Evolutionary conservation across 345 rosid genomes (phyloP).

Genomic region (Salix suchowensis): DNA sequence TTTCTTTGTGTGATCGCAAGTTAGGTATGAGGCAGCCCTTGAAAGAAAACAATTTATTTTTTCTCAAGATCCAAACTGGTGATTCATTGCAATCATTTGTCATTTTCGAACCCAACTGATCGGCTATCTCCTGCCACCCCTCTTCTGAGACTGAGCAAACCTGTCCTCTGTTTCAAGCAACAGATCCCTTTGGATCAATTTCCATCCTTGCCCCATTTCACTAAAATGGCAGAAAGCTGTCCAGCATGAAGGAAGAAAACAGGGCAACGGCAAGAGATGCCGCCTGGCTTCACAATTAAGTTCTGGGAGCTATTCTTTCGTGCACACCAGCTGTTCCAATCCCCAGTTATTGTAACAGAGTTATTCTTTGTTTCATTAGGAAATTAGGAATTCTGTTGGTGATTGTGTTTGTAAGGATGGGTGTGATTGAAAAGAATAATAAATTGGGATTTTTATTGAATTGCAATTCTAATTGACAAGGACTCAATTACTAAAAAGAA

Average conservation of each 20-base stretch:
- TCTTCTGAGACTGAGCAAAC: slow-evolving; percentile 48
- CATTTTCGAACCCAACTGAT: no score
- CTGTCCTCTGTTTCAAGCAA: slow-evolving; percentile 61
- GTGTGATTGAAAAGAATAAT: no score
- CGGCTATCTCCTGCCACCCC: slow-evolving; percentile 54
- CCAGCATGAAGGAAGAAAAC: neutral
- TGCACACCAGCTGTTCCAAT: neutral
- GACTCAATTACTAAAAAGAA: no score
- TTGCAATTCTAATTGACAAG: no score
- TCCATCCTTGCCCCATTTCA: slow-evolving; percentile 22
- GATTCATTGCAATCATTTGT: neutral
- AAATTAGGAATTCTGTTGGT: no score
- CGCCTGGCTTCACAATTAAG: neutral
- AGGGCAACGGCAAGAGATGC: neutral
- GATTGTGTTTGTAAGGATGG: no score
- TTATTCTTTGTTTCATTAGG: no score
- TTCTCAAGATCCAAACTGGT: neutral
- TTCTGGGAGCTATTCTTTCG: neutral
- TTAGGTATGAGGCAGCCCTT: slow-evolving; percentile 8
- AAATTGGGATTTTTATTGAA: no score
- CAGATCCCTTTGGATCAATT: slow-evolving; percentile 62
- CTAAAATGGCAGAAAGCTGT: neutral
- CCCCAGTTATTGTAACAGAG: no score
- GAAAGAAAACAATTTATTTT: neutral
- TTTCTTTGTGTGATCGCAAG: slow-evolving; percentile 3